A percentile compares a stretch with the other conserved stretches of the same genome.
Conservation (phyloP, 306 rosid species). For the Erythrophleum fordii region DNA sequence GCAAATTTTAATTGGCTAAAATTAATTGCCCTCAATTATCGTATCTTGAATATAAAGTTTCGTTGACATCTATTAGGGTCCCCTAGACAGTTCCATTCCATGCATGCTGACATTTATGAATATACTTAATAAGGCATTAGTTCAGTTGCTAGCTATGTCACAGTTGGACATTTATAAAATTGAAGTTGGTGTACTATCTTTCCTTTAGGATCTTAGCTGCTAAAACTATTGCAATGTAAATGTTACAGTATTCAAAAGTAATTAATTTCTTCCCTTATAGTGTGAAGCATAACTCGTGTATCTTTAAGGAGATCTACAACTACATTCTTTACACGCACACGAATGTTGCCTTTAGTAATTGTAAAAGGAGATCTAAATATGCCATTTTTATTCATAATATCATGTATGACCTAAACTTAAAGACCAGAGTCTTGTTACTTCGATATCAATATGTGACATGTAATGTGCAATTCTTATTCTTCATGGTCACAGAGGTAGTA, state of each 20-base stretch:
- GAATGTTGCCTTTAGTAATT: neutral
- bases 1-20: neutral
- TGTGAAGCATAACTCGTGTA: conserved; percentile 1
- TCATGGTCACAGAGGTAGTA: conserved; percentile 18
- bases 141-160: neutral
- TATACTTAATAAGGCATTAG: neutral
- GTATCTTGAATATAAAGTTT: neutral
- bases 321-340: conserved; percentile 1
- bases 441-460: neutral
- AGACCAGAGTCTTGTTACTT: conserved; percentile 12
- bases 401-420: conserved; percentile 25
- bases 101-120: neutral
- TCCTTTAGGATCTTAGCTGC: neutral
- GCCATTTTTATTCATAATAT: neutral
- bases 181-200: neutral
- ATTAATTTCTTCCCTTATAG: conserved; percentile 6
- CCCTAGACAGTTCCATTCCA: neutral
- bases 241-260: conserved; percentile 11
- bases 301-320: conserved; percentile 7
- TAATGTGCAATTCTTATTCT: neutral
- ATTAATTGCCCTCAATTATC: neutral
- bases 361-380: conserved; percentile 19
- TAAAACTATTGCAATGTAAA: neutral
- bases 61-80: neutral
- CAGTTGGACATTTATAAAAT: neutral